Conservation (phyloP, 2,329 filamentous ascomycete species). For the Xylaria sp. region DNA sequence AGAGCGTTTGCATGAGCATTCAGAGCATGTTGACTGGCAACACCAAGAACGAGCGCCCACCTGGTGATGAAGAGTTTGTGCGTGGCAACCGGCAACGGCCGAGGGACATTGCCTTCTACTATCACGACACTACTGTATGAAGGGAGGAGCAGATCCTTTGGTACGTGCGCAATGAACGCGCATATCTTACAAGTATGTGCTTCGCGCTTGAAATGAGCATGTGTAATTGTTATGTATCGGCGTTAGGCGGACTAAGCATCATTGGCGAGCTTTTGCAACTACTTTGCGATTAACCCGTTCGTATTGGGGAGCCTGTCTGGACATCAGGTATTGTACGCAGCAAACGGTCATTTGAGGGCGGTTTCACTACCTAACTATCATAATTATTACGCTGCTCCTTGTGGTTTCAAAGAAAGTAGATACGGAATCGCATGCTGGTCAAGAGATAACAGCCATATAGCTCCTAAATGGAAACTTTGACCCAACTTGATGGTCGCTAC, state of each 20-base stretch:
- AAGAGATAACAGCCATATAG: not conserved
- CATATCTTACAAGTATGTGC: not conserved
- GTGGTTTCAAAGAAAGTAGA: not conserved
- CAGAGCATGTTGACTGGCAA: slow-evolving; percentile 99
- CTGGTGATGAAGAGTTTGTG: slow-evolving; percentile 90
- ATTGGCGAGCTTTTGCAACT: not conserved
- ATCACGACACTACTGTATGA: slow-evolving; percentile 84
- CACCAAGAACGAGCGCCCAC: slow-evolving; percentile 85
- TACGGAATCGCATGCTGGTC: not conserved
- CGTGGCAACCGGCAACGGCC: slow-evolving; percentile 78
- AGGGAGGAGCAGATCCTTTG: slow-evolving; percentile 15
- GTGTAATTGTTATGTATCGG: slow-evolving; percentile 4
- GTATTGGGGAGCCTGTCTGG: not conserved
- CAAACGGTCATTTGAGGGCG: not conserved
- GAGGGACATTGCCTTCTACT: slow-evolving; percentile 89
- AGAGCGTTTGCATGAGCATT: slow-evolving; percentile 95
- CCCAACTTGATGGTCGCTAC: too few relatives aligned
- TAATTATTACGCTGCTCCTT: not conserved
- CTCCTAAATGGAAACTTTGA: not conserved
- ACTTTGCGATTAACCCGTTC: not conserved
- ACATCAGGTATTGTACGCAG: not conserved
- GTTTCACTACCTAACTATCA: not conserved
- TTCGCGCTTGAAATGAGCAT: not conserved
- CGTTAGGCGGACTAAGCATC: not conserved
- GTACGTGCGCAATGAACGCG: not conserved